These are phyloP conservation scores for Schoenoplectus tabernaemontani DNA, from an alignment of 202 grass and related monocot species.

Conservation along the genomic window DNA sequence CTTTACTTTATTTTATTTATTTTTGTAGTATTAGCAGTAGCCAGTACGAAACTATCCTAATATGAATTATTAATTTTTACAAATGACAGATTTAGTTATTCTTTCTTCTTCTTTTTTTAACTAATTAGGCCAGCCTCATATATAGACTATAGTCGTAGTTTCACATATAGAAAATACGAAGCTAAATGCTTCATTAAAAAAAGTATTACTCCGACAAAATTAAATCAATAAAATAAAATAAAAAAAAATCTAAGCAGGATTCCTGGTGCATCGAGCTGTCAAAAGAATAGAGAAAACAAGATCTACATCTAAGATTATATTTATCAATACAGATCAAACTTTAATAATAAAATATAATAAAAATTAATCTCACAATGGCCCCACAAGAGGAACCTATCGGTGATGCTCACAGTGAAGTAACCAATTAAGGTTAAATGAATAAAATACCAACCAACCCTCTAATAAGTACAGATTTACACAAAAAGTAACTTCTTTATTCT, in stretches of 20 bases:
- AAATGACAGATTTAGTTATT: too few relatives aligned
- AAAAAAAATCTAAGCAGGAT: not conserved
- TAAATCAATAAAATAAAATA: not conserved
- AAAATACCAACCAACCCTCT: not conserved
- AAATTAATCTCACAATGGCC: not conserved
- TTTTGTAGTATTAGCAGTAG: too few relatives aligned
- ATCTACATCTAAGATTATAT: slow-evolving; percentile 4
- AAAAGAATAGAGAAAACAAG: not conserved
- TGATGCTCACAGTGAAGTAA: slow-evolving; percentile 9
- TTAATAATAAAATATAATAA: not conserved
- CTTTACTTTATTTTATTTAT: too few relatives aligned
- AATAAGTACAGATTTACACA: not conserved
- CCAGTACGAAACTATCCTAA: too few relatives aligned
- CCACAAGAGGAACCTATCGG: slow-evolving; percentile 11
- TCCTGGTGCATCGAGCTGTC: not conserved
- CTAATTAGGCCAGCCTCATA: not conserved
- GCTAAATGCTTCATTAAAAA: not conserved
- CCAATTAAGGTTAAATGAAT: not conserved
- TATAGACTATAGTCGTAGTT: not conserved
- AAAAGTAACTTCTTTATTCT: not conserved
- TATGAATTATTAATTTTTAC: too few relatives aligned
- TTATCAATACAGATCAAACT: not conserved
- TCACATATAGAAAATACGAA: not conserved
- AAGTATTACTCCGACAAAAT: not conserved
- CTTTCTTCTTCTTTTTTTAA: not conserved